Conservation (phyloP, 1,284 basidiomycete genomes). For the Leccinum ambiguum region DNA sequence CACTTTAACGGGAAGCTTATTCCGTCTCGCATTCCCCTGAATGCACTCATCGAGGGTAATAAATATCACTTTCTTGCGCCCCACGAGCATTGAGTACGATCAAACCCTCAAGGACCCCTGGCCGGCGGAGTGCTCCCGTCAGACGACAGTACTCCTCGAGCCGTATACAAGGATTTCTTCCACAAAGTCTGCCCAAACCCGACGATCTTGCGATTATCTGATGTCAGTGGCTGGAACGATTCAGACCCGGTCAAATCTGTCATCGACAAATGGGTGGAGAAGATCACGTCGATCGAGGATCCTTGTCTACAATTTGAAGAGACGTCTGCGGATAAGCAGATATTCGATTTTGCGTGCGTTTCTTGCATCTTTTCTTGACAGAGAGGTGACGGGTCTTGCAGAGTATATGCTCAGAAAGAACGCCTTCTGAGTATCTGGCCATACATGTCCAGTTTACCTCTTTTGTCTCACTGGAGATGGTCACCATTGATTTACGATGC, state of each 20-base stretch:
- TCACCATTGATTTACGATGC: conserved; percentile 38
- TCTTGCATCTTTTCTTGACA: background rate
- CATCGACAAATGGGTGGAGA: conserved; percentile 34
- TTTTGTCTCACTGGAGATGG: conserved; percentile 39
- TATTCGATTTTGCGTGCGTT: conserved; percentile 35
- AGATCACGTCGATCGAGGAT: conserved; percentile 32
- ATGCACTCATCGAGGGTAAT: conserved; percentile 26
- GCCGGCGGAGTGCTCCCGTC: conserved; percentile 36
- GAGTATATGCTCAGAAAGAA: conserved; percentile 32
- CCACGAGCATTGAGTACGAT: background rate
- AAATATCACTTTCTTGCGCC: background rate
- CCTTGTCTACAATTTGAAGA: conserved; percentile 36
- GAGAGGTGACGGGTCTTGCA: conserved; percentile 16
- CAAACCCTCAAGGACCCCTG: conserved; percentile 33
- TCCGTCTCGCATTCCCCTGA: conserved; percentile 37
- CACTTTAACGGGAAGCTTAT: conserved; percentile 33
- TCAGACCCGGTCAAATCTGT: conserved; percentile 26
- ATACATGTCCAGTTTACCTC: conserved; percentile 35
- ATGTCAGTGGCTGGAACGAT: conserved; percentile 23
- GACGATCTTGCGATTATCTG: conserved; percentile 26
- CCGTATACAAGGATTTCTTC: conserved; percentile 37
- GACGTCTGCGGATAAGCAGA: conserved; percentile 23
- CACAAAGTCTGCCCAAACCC: conserved; percentile 37
- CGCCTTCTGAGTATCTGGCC: conserved; percentile 39
- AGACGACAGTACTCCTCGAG: conserved; percentile 32